Base-by-base conservation (phyloP, 2,329 filamentous ascomycete genomes). In the Fusarium buharicum region DNA sequence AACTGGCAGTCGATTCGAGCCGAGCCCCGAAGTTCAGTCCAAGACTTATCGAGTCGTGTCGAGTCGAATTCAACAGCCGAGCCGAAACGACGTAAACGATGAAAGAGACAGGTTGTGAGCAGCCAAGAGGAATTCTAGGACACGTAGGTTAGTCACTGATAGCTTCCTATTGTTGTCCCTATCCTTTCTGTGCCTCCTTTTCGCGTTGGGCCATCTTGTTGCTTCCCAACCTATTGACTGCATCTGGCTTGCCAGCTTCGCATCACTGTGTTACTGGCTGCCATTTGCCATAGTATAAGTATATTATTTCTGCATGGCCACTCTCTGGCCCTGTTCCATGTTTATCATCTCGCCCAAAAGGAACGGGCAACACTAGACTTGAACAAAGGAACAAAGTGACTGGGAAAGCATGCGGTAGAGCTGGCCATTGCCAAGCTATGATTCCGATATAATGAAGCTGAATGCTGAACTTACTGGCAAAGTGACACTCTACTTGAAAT, bases 1-100 rank as follows among this genome's bases (percentile, higher is more conserved):
- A 64, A 64, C 37, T 52, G 34, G 45, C 28, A 37, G 61, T 62
- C 61, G 56, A 53, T 62, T 49, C 51, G 52, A 65, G 45, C 58
- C 61, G 58, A 64, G 49, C 36, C 49, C 61, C 60, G 46, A 61
- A 34, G 46, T 55, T 50, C 56, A 49, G 53, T 16, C 48, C 37
- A 40, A 37, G 46, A 41, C 37, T 38, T 48, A 33, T 65, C 51
- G 45, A 62, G 31, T 43, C 56, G 38, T 62, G 49, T 24, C 57
- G 38, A 49, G 46, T 43, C 47, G 55, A 46, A 30, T 27, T 16
- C 18, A 24, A 51, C 31, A 31, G 28, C 30, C 52, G 47, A 58
- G 17, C 28, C 47, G 28, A 34, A 44, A 45, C 31, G 38, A 33
- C 45, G 39, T 7, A 34, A 47, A 62, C 33, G 51, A 59, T 63